These are phyloP conservation scores for Mortierella sp. DNA, from an alignment of 371 early-diverging fungal genomes.

Conservation along the genomic window DNA sequence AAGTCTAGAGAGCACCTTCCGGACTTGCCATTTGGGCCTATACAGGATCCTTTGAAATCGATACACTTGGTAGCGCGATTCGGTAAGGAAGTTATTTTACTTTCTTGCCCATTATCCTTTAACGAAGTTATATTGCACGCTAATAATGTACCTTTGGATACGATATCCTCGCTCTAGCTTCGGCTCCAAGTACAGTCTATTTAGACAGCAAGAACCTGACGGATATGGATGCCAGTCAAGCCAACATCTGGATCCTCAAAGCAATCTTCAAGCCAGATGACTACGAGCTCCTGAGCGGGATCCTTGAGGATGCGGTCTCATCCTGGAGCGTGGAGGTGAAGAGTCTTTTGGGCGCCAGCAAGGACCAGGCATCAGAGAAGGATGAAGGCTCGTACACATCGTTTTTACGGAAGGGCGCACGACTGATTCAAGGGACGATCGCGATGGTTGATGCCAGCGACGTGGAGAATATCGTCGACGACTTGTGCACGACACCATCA, in stretches of 20 bases:
- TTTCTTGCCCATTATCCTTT: neutral
- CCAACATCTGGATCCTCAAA: constrained; percentile 71
- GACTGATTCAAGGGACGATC: constrained; percentile 49
- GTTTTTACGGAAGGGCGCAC: constrained; percentile 42
- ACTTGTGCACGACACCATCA: constrained; percentile 10
- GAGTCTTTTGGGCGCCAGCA: constrained; percentile 26
- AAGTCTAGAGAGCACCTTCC: constrained; percentile 19
- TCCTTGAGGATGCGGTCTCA: constrained; percentile 70
- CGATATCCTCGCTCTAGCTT: constrained; percentile 49
- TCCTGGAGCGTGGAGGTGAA: constrained; percentile 74
- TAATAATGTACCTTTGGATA: neutral
- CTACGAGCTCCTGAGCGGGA: constrained; percentile 69
- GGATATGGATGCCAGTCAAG: constrained; percentile 76
- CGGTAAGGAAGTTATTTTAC: constrained; percentile 27
- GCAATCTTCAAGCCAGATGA: constrained; percentile 71
- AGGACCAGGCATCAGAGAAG: constrained; percentile 13
- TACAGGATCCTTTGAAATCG: constrained; percentile 78
- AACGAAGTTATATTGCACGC: neutral
- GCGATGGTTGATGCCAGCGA: constrained; percentile 52
- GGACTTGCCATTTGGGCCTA: constrained; percentile 74
- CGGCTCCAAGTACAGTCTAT: constrained; percentile 65
- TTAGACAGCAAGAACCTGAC: constrained; percentile 61
- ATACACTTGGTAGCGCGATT: constrained; percentile 75
- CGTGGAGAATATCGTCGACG: constrained; percentile 42
- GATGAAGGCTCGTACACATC: constrained; percentile 32